Percentiles rank a stretch among this genome's conserved stretches.
Evolutionary conservation across 2,329 filamentous ascomycete genomes (phyloP).

Genomic region (Epichloe festucae): DNA sequence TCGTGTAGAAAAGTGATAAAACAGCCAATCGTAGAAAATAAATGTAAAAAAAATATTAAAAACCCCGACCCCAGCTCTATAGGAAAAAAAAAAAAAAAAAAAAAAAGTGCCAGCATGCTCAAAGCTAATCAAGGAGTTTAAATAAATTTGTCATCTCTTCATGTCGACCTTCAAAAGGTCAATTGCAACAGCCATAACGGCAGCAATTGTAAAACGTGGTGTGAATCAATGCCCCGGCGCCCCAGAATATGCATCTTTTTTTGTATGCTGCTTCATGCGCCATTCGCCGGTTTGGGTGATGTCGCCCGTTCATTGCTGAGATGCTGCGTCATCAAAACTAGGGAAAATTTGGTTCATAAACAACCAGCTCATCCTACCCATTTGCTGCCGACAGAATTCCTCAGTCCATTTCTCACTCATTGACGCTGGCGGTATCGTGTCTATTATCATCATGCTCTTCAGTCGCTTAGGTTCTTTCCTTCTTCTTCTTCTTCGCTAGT

Average conservation of each 20-base stretch:
- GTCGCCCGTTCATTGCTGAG: conserved; percentile 19
- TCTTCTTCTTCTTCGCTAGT: neutral
- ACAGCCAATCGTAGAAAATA: neutral
- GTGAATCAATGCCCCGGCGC: conserved; percentile 21
- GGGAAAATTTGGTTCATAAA: conserved; percentile 9
- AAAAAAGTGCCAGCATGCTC: neutral
- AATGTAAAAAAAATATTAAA: neutral
- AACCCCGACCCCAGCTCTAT: neutral
- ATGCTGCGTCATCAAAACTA: conserved; percentile 20
- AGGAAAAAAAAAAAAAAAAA: neutral
- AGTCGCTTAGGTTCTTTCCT: neutral
- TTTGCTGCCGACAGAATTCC: neutral
- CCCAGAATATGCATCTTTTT: conserved; percentile 24
- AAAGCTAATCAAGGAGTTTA: neutral
- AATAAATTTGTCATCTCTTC: conserved; percentile 3
- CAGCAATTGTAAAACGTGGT: conserved; percentile 19
- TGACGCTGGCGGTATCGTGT: neutral
- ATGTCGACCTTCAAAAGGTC: conserved; percentile 6
- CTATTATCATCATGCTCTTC: neutral
- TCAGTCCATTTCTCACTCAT: neutral
- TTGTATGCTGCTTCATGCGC: conserved; percentile 18
- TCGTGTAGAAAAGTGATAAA: neutral
- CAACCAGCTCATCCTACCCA: neutral
- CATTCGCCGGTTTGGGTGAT: conserved; percentile 25
- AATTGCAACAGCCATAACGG: conserved; percentile 7